Evolutionary conservation across 192 early-diverging fungal genomes (phyloP).

Genomic region (Entrophospora sp.): DNA sequence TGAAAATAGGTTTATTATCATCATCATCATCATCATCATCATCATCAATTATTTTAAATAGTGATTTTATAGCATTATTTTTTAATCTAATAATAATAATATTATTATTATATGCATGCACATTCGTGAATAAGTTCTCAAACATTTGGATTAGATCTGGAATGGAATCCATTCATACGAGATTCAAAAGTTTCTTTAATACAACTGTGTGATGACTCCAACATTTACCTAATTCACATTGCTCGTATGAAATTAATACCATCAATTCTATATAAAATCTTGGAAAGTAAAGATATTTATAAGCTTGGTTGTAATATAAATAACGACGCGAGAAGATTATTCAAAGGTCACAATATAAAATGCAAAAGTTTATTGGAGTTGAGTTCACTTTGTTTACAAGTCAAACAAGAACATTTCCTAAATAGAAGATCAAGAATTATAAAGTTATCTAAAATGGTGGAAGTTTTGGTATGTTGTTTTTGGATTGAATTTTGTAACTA

Average conservation of each 20-base stretch:
- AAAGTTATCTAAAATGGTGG: background rate
- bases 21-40: background rate
- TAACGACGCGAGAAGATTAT: background rate
- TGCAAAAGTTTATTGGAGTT: background rate
- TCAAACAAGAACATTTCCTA: background rate
- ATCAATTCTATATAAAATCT: background rate
- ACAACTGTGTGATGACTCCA: background rate
- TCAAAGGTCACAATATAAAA: background rate
- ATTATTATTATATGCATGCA: too few relatives aligned
- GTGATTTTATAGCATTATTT: background rate
- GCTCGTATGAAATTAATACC: background rate
- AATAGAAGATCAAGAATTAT: background rate
- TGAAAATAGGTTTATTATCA: background rate
- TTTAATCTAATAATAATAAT: background rate
- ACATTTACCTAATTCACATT: background rate
- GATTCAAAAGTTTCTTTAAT: background rate
- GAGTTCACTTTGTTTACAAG: background rate
- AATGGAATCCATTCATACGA: background rate
- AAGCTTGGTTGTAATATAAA: background rate
- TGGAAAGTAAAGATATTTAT: background rate
- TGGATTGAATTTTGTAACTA: background rate
- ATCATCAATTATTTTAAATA: background rate
- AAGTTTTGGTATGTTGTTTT: background rate
- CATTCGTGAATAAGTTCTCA: too few relatives aligned
- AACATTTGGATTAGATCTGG: background rate